These are phyloP conservation scores for Thermothelomyces thermophilus DNA, from an alignment of 2,329 filamentous ascomycete genomes.

Conservation along the genomic window DNA sequence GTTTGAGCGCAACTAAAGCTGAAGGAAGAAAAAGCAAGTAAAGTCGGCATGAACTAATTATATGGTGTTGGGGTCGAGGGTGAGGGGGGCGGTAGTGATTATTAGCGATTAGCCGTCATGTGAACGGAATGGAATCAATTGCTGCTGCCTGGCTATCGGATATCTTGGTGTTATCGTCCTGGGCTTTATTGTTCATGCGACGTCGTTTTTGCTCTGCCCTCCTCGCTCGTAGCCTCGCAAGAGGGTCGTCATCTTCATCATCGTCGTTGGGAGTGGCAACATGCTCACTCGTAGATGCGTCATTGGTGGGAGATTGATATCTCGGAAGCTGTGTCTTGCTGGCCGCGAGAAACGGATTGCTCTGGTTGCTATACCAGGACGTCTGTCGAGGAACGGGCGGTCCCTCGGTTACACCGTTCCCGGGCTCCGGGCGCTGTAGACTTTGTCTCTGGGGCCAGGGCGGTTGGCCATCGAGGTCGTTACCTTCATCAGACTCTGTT, in stretches of 20 bases:
- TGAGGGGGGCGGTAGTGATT: neutral
- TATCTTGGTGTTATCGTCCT: slow-evolving; percentile 5
- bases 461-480: slow-evolving; percentile 16
- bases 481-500: slow-evolving; percentile 13
- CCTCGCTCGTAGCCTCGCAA: slow-evolving; percentile 17
- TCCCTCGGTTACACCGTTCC: neutral
- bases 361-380: neutral
- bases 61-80: neutral
- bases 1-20: too few species aligned
- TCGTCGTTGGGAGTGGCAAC: neutral
- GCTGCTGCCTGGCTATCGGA: slow-evolving; percentile 12
- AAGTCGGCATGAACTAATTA: slow-evolving; percentile 15
- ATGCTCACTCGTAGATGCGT: neutral
- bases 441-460: neutral
- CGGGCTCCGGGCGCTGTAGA: neutral
- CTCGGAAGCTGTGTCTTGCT: neutral
- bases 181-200: slow-evolving; percentile 2
- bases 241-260: slow-evolving; percentile 22
- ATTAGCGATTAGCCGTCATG: neutral
- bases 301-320: neutral
- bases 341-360: neutral
- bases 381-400: neutral
- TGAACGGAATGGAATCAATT: slow-evolving; percentile 22
- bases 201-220: slow-evolving; percentile 18
- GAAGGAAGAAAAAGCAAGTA: too few species aligned